phyloP scores from a whole-genome alignment of 78 protist species.

The Dictyostelium capitatum region DNA sequence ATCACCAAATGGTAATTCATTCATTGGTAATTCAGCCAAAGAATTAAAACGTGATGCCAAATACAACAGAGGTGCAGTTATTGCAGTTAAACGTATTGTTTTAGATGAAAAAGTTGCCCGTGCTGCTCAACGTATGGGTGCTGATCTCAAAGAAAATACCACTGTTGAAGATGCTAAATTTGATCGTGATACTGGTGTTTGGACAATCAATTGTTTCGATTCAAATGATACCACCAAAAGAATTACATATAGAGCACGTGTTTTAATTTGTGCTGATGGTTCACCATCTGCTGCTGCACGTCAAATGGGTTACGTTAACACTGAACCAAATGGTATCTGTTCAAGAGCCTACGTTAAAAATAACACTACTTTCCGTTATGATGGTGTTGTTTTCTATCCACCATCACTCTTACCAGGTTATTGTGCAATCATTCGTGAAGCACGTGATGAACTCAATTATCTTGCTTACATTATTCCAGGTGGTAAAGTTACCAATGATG shows the following conservation, averaged over 20 bases:
- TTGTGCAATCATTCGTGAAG: slow-evolving; percentile 81
- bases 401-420: slow-evolving; percentile 83
- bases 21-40: slow-evolving; percentile 85
- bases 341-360: slow-evolving; percentile 85
- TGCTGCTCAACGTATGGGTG: slow-evolving; percentile 84
- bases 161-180: slow-evolving; percentile 63
- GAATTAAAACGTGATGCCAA: slow-evolving; percentile 79
- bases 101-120: slow-evolving; percentile 82
- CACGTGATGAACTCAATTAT: slow-evolving; percentile 84
- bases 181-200: slow-evolving; percentile 74
- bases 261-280: slow-evolving; percentile 86
- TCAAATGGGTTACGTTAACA: slow-evolving; percentile 74
- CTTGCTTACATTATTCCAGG: slow-evolving; percentile 85
- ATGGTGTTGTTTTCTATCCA: slow-evolving; percentile 87
- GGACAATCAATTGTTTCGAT: slow-evolving; percentile 72
- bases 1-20: slow-evolving; percentile 76
- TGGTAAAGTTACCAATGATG: slow-evolving; percentile 72
- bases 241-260: slow-evolving; percentile 72
- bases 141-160: slow-evolving; percentile 78
- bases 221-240: not conserved
- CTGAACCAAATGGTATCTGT: slow-evolving; percentile 86
- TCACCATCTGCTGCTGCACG: slow-evolving; percentile 82
- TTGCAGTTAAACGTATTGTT: slow-evolving; percentile 79
- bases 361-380: slow-evolving; percentile 76
- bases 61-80: slow-evolving; percentile 81